phyloP scores from a whole-genome alignment of 371 early-diverging fungal genomes.

The Mortierella sp. region DNA sequence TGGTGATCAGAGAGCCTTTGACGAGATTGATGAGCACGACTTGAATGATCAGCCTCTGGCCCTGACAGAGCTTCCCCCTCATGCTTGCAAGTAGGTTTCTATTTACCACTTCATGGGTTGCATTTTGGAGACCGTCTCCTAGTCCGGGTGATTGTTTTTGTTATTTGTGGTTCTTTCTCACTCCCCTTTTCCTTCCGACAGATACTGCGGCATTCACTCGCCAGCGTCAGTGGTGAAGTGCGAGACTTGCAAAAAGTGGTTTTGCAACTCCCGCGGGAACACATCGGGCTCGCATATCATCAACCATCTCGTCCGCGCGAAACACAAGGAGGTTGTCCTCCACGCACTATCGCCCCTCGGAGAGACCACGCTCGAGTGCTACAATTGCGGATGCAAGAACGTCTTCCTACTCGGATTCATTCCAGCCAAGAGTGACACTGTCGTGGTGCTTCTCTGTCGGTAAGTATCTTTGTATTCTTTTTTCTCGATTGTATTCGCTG shows the following conservation, averaged over 20 bases:
- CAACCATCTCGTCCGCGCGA: conserved; percentile 93
- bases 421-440: conserved; percentile 97
- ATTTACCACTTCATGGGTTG: too few relatives aligned
- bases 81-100: conserved; percentile 83
- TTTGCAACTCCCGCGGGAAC: conserved; percentile 95
- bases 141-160: conserved; percentile 1
- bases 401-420: conserved; percentile 98
- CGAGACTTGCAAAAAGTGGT: conserved; percentile 94
- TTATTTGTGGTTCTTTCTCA: not conserved
- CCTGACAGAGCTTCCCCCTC: conserved; percentile 78
- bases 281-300: conserved; percentile 97
- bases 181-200: conserved; percentile 8
- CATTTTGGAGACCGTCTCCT: too few relatives aligned
- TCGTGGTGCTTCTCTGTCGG: conserved; percentile 97
- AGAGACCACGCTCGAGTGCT: conserved; percentile 95
- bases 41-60: conserved; percentile 58
- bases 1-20: conserved; percentile 29
- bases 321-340: conserved; percentile 94
- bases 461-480: too few relatives aligned
- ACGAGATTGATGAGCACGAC: conserved; percentile 56
- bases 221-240: conserved; percentile 94
- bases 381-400: conserved; percentile 96
- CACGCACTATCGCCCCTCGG: conserved; percentile 94
- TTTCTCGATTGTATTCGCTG: not conserved
- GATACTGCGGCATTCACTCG: conserved; percentile 94